A percentile compares a stretch with the other conserved stretches of the same genome.
These are phyloP conservation scores for Pseudocercospora vitis DNA, from an alignment of 2,329 filamentous ascomycete species.

Conservation along the genomic window DNA sequence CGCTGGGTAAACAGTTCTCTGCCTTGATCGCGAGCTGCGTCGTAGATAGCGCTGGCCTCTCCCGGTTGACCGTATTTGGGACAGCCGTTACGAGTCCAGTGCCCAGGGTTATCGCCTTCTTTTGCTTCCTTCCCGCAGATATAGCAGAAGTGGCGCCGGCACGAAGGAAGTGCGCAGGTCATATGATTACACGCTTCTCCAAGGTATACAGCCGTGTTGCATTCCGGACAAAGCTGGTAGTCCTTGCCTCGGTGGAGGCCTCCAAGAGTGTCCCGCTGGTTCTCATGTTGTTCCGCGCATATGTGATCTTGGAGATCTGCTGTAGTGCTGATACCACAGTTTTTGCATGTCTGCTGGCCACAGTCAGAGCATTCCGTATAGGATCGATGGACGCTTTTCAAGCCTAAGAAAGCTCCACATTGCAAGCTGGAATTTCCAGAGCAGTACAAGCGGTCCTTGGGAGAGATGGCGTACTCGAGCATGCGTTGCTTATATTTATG, in stretches of 20 bases:
- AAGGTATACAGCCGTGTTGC: slow-evolving; percentile 8
- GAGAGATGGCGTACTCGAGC: neutral
- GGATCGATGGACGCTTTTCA: neutral
- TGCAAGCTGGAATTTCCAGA: neutral
- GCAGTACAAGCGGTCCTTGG: neutral
- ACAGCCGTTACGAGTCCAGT: slow-evolving; percentile 11
- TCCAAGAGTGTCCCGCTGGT: neutral
- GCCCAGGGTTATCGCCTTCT: slow-evolving; percentile 7
- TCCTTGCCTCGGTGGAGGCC: slow-evolving; percentile 20
- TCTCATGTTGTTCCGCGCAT: neutral
- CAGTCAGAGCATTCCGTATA: neutral
- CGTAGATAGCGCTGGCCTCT: neutral
- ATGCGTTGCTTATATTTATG: neutral
- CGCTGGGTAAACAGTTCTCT: neutral
- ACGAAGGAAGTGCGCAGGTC: neutral
- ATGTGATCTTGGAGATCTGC: neutral
- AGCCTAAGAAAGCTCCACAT: neutral
- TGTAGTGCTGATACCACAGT: neutral
- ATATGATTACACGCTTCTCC: slow-evolving; percentile 18
- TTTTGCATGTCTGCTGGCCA: neutral
- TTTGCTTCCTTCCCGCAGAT: slow-evolving; percentile 15
- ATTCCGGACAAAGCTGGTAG: slow-evolving; percentile 24
- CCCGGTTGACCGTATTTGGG: slow-evolving; percentile 7
- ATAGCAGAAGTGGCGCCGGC: slow-evolving; percentile 13
- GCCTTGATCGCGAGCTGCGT: neutral